A percentile compares a stretch with the other conserved stretches of the same genome.
Conservation (phyloP, 176 grass and related monocot genomes). For the Triticum monococcum region DNA sequence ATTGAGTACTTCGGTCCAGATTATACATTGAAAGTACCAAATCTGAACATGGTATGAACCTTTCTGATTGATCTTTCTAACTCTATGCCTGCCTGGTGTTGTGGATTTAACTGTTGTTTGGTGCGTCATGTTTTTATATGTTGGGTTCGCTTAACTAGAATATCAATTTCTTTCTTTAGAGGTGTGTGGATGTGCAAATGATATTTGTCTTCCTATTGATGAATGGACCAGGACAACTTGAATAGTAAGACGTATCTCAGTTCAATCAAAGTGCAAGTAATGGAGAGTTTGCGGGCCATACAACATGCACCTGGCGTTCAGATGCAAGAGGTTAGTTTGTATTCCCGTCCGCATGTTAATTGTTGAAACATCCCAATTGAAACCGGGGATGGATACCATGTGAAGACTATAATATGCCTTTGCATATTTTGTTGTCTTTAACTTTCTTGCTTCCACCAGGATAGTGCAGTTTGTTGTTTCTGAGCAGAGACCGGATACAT, state of each 20-base stretch:
- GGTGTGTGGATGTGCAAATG: background rate
- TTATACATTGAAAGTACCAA: constrained; percentile 79
- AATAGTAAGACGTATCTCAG: constrained; percentile 97
- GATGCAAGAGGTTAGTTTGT: constrained; percentile 83
- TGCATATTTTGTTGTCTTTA: background rate
- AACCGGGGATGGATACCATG: background rate
- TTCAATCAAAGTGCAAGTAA: constrained; percentile 88
- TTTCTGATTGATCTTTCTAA: constrained; percentile 1
- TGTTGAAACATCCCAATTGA: background rate
- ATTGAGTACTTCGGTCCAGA: constrained; percentile 91
- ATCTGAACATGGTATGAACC: constrained; percentile 72
- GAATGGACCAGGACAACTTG: constrained; percentile 70
- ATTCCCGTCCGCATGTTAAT: background rate
- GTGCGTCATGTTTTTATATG: background rate
- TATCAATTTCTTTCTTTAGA: constrained; percentile 6
- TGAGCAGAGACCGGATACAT: background rate
- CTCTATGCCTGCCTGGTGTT: background rate
- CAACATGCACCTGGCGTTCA: constrained; percentile 96
- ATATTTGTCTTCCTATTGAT: constrained; percentile 28
- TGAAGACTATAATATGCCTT: background rate
- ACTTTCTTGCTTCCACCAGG: background rate
- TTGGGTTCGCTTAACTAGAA: background rate
- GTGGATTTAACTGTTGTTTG: background rate
- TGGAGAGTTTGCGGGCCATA: constrained; percentile 88
- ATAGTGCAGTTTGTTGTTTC: constrained; percentile 3